Percentiles rank a stretch among this genome's conserved stretches.
phyloP scores from a whole-genome alignment of 305 asterid species.

The Fraxinus xanthoxyloides region DNA sequence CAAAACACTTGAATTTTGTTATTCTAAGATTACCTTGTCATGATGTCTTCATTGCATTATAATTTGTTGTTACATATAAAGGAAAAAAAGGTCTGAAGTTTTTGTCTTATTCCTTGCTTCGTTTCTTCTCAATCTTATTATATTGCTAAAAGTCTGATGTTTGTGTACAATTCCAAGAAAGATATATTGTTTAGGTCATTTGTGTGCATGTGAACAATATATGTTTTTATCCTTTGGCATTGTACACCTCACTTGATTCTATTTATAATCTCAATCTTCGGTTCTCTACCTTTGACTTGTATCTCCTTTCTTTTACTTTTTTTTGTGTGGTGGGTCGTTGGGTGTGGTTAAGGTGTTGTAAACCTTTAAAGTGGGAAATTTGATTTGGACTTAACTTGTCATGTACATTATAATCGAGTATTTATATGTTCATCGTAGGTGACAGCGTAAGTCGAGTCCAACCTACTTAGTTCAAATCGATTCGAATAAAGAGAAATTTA shows the following conservation, averaged over 20 bases:
- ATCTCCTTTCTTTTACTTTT: not conserved
- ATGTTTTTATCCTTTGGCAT: slow-evolving; percentile 34
- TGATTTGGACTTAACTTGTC: too few relatives aligned
- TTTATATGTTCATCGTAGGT: not conserved
- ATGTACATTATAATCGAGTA: not conserved
- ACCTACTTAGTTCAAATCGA: not conserved
- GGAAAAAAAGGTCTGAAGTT: not conserved
- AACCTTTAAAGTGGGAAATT: too few relatives aligned
- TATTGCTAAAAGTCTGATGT: not conserved
- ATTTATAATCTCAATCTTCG: slow-evolving; percentile 33
- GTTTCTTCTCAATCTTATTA: not conserved
- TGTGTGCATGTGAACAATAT: slow-evolving; percentile 23
- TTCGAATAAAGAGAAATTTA: not conserved
- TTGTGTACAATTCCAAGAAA: slow-evolving; percentile 11
- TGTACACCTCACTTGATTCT: slow-evolving; percentile 37
- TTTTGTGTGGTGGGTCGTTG: not conserved
- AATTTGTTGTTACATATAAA: not conserved
- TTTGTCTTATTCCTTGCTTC: not conserved
- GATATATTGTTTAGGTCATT: not conserved
- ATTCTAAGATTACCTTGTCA: not conserved
- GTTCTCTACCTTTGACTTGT: slow-evolving; percentile 19
- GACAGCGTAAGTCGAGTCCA: not conserved
- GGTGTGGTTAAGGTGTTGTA: not conserved
- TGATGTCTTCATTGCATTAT: not conserved
- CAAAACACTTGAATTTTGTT: not conserved